Percentiles rank a stretch among this genome's conserved stretches.
Evolutionary conservation across 768 basidiomycete species (phyloP).

Genomic region (Trametes cingulata): DNA sequence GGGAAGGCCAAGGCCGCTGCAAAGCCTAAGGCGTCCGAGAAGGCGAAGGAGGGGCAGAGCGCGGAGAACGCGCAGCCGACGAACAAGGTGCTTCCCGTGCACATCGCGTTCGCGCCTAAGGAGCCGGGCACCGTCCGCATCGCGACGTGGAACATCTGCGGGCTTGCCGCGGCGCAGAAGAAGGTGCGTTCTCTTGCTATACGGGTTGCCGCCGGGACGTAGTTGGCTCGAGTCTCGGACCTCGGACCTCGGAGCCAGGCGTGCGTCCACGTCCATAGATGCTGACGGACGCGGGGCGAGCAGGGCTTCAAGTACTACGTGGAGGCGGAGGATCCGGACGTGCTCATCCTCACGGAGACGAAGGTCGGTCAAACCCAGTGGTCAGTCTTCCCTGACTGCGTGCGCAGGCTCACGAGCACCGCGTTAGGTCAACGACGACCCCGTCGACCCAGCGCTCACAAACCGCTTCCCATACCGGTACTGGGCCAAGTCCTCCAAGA

Average conservation of each 20-base stretch:
- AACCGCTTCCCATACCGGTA: constrained; percentile 67
- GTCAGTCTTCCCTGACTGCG: background rate
- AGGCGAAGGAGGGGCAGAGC: background rate
- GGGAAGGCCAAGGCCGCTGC: background rate
- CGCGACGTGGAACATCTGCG: constrained; percentile 79
- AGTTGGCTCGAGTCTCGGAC: background rate
- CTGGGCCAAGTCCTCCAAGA: constrained; percentile 78
- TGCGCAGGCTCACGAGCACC: background rate
- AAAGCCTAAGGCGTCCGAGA: constrained; percentile 3
- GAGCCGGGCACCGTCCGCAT: constrained; percentile 51
- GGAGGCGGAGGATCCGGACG: constrained; percentile 84
- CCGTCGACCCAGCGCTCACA: constrained; percentile 58
- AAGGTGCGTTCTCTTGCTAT: constrained; percentile 50
- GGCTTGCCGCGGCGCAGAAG: constrained; percentile 71
- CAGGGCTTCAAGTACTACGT: constrained; percentile 83
- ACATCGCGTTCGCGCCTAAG: constrained; percentile 58
- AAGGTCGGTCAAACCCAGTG: too few relatives aligned
- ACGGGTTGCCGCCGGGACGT: background rate
- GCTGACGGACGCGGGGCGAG: background rate
- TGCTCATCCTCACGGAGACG: constrained; percentile 83
- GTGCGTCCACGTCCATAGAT: background rate
- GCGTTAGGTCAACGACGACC: constrained; percentile 66
- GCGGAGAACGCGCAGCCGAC: constrained; percentile 51
- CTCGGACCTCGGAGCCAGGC: background rate
- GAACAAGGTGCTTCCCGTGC: constrained; percentile 69